These are phyloP conservation scores for Termitomyces sp. DNA, from an alignment of 768 basidiomycete species.

Conservation along the genomic window DNA sequence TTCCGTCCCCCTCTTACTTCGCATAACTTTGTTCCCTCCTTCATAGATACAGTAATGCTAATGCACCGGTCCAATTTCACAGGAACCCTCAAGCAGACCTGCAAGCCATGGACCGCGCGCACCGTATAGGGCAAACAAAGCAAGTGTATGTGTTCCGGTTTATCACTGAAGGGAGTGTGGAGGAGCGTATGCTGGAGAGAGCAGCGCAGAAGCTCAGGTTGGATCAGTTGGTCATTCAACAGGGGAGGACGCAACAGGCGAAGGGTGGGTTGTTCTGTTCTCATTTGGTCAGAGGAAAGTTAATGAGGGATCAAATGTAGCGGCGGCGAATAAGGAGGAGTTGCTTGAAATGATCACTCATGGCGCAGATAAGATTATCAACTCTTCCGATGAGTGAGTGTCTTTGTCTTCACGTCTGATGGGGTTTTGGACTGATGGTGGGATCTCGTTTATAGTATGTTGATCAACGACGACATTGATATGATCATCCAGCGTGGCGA, in stretches of 20 bases:
- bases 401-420: background rate
- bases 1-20: background rate
- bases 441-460: constrained; percentile 36
- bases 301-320: constrained; percentile 27
- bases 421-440: background rate
- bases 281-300: background rate
- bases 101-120: constrained; percentile 98
- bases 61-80: background rate
- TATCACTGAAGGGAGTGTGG: constrained; percentile 92
- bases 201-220: constrained; percentile 93
- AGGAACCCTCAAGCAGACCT: constrained; percentile 99
- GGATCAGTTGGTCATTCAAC: constrained; percentile 96
- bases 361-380: constrained; percentile 96
- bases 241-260: constrained; percentile 77
- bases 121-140: constrained; percentile 95
- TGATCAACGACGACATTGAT: constrained; percentile 90
- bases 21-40: background rate
- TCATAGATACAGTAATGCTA: background rate
- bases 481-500: constrained; percentile 90
- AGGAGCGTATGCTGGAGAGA: constrained; percentile 91
- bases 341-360: constrained; percentile 97
- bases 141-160: constrained; percentile 98
- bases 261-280: constrained; percentile 47
- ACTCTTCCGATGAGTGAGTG: constrained; percentile 63
- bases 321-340: constrained; percentile 92